Conservation (phyloP, 164 flowering plant genomes). For the Euptelea pleiosperma region DNA sequence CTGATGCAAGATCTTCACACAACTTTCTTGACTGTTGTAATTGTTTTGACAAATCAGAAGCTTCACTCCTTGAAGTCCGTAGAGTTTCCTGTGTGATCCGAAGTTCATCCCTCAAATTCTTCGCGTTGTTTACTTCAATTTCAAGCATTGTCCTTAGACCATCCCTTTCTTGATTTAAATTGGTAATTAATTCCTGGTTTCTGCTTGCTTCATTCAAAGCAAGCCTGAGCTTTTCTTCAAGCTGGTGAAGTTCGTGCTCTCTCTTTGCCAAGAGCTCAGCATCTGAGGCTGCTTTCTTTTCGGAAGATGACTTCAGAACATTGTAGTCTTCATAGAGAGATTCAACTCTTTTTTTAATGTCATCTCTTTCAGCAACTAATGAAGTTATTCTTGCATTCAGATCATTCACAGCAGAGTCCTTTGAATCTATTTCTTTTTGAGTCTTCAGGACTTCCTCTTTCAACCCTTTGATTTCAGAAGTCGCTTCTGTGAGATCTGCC, state of each 20-base stretch:
- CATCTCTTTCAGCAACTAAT: slow-evolving; percentile 51
- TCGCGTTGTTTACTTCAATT: slow-evolving; percentile 33
- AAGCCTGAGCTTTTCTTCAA: slow-evolving; percentile 47
- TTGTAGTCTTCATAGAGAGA: slow-evolving; percentile 37
- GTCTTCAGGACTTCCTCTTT: slow-evolving; percentile 36
- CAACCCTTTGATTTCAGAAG: slow-evolving; percentile 36
- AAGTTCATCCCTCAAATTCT: slow-evolving; percentile 51
- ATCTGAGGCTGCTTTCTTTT: slow-evolving; percentile 47
- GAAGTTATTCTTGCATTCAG: slow-evolving; percentile 38
- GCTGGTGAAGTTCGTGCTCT: slow-evolving; percentile 39
- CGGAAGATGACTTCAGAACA: slow-evolving; percentile 49
- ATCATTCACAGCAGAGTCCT: slow-evolving; percentile 36
- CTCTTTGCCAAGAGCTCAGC: slow-evolving; percentile 47
- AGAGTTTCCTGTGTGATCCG: slow-evolving; percentile 37
- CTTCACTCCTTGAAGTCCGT: slow-evolving; percentile 44
- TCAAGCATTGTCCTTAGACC: slow-evolving; percentile 39
- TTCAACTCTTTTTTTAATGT: slow-evolving; percentile 27
- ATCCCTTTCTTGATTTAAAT: slow-evolving; percentile 56
- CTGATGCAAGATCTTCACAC: slow-evolving; percentile 51
- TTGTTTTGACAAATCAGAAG: slow-evolving; percentile 38
- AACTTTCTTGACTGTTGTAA: slow-evolving; percentile 37
- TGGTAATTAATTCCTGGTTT: slow-evolving; percentile 30
- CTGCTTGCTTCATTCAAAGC: slow-evolving; percentile 33
- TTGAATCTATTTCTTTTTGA: slow-evolving; percentile 46
- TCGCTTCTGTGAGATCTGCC: slow-evolving; percentile 42